Base-by-base conservation (phyloP, 768 basidiomycete species). In the Calocybe indica region DNA sequence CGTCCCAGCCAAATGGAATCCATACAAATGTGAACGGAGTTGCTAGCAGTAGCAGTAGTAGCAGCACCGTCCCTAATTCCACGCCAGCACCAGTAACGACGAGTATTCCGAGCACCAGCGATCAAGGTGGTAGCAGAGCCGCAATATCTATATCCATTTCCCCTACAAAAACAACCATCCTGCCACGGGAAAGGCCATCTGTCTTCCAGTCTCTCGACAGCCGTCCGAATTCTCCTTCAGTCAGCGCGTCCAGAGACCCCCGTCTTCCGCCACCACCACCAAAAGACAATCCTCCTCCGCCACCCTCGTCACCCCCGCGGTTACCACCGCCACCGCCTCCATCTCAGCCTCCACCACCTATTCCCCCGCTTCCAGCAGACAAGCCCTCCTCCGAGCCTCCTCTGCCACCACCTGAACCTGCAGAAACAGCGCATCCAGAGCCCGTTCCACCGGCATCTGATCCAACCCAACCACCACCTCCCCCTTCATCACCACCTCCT, bases 401-500 rank as follows among this genome's bases (percentile, higher is more conserved):
- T 7, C 52, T 60, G 11, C 63, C 65, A 41, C 58, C 62, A 45
- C 65, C 70, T 0, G 68, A 67, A 0, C 40, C 54, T 39, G 40
- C 54, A 46, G 50, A 55, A 9, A 58, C 59, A n/a, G 64, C 70
- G 6, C 38, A 40, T 13, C 52, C 55, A 9, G 63, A 67, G 11
- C 63, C 0, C 56, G 61, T 30, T 45, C 67, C 3, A 56, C 69
- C 39, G 59, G 66, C 5, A 5, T 48, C 55, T 13, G 50, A 49
- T 13, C 56, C 15, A 52, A 52, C 32, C 57, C 59, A 22, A 48
- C 56, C 54, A 7, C 62, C 61, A 7, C 62, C 66, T 35, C 50
- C 68, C 9, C 65, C 63, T 28, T 58, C 56, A 7, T 56, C 63
- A 31, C 58, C 58, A 40, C 62, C 71, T 4, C 64, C 69, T 5